Evolutionary conservation across 1,284 basidiomycete genomes (phyloP).

Genomic region (Ceratorhiza oryzae-sativae): DNA sequence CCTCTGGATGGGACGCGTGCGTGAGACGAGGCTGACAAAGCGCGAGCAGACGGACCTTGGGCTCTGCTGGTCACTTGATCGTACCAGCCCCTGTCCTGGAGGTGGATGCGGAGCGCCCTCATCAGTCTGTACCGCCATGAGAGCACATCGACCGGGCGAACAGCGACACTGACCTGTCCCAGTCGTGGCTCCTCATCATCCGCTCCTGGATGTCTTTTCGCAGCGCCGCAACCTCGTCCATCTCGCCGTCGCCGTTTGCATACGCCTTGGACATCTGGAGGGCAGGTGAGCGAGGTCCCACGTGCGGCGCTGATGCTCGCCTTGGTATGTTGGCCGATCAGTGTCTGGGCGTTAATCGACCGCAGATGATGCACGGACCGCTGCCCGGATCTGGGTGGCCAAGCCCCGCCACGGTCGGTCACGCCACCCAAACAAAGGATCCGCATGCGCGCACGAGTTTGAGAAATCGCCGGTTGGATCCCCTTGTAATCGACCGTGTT

Average conservation of each 20-base stretch:
- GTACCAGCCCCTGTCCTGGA: constrained; percentile 32
- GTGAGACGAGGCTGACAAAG: neutral
- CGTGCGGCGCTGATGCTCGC: too few relatives aligned
- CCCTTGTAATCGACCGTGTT: neutral
- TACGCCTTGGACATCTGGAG: constrained; percentile 22
- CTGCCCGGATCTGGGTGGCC: too few relatives aligned
- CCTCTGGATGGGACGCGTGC: constrained; percentile 2
- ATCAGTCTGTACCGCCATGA: constrained; percentile 6
- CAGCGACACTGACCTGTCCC: constrained; percentile 11
- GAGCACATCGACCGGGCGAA: too few relatives aligned
- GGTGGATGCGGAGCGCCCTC: constrained; percentile 24
- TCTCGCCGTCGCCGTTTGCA: neutral
- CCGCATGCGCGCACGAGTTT: too few relatives aligned
- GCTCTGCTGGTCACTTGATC: constrained; percentile 29
- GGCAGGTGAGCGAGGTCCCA: too few relatives aligned
- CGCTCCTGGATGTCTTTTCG: constrained; percentile 31
- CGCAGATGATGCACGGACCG: too few relatives aligned
- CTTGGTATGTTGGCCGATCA: too few relatives aligned
- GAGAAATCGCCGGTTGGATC: too few relatives aligned
- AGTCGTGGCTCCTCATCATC: constrained; percentile 35
- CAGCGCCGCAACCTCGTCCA: constrained; percentile 12
- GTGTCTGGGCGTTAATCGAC: too few relatives aligned
- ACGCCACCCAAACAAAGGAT: neutral
- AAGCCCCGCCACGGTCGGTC: too few relatives aligned
- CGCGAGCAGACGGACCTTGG: neutral